A percentile compares a stretch with the other conserved stretches of the same genome.
phyloP scores from a whole-genome alignment of 2,329 filamentous ascomycete genomes.

The Grosmannia serpens region DNA sequence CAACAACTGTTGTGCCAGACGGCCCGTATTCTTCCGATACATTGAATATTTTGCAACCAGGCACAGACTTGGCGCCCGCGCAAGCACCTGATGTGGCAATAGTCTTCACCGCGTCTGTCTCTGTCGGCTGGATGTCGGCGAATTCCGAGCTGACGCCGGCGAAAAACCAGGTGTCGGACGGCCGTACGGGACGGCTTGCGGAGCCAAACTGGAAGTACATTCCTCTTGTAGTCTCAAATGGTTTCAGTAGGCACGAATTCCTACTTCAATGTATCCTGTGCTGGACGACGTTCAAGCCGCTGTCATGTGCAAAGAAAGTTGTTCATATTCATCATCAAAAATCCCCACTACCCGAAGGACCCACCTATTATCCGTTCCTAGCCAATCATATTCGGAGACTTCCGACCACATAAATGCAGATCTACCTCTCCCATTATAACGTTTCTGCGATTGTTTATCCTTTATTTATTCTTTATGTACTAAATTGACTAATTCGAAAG shows the following conservation, averaged over 20 bases:
- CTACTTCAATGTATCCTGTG: not conserved
- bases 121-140: conserved; percentile 32
- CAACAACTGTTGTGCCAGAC: conserved; percentile 18
- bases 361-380: too few species aligned
- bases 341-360: too few species aligned
- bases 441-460: too few species aligned
- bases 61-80: conserved; percentile 22
- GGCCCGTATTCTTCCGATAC: conserved; percentile 26
- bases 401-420: too few species aligned
- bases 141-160: conserved; percentile 44
- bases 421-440: too few species aligned
- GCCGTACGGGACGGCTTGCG: not conserved
- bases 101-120: conserved; percentile 1
- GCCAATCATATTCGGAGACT: too few species aligned
- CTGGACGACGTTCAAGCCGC: not conserved
- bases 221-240: too few species aligned
- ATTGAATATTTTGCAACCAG: conserved; percentile 49
- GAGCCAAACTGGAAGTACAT: conserved; percentile 6
- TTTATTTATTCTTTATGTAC: not conserved
- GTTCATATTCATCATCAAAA: too few species aligned
- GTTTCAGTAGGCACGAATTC: not conserved
- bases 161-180: conserved; percentile 28
- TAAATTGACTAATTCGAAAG: not conserved
- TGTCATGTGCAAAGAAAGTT: not conserved
- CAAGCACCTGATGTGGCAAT: conserved; percentile 28